A percentile compares a stretch with the other conserved stretches of the same genome.
phyloP scores from a whole-genome alignment of 345 rosid species.

The Moringa oleifera region DNA sequence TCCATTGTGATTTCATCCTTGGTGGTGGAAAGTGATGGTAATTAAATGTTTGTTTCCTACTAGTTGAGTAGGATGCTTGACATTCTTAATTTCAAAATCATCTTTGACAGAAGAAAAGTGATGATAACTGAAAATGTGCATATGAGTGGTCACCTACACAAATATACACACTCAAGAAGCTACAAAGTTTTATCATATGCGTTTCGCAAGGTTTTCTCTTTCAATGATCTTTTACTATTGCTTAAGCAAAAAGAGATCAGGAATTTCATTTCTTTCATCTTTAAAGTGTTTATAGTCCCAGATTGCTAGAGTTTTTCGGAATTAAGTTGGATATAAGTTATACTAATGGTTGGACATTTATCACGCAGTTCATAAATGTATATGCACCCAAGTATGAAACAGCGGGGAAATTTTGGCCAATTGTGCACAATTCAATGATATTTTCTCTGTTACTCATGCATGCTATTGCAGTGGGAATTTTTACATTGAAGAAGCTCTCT shows the following conservation, averaged over 20 bases:
- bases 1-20: too few relatives aligned
- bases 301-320: slow-evolving; percentile 1
- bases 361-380: slow-evolving; percentile 78
- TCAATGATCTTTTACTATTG: not conserved
- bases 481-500: slow-evolving; percentile 70
- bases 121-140: not conserved
- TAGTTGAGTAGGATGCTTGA: not conserved
- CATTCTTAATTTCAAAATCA: not conserved
- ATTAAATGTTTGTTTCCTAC: too few relatives aligned
- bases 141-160: not conserved
- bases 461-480: slow-evolving; percentile 78
- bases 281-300: not conserved
- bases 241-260: slow-evolving; percentile 1
- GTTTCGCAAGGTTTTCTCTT: not conserved
- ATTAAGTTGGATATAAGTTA: slow-evolving; percentile 7
- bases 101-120: not conserved
- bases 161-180: not conserved
- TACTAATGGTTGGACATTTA: slow-evolving; percentile 10
- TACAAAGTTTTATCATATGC: not conserved
- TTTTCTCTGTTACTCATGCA: slow-evolving; percentile 93
- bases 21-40: too few relatives aligned
- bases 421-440: slow-evolving; percentile 80
- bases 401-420: slow-evolving; percentile 95
- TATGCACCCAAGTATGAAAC: slow-evolving; percentile 83
- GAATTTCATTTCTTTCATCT: not conserved